Base-by-base conservation (phyloP, 2,329 filamentous ascomycete genomes). In the Sporothrix variecibatus region DNA sequence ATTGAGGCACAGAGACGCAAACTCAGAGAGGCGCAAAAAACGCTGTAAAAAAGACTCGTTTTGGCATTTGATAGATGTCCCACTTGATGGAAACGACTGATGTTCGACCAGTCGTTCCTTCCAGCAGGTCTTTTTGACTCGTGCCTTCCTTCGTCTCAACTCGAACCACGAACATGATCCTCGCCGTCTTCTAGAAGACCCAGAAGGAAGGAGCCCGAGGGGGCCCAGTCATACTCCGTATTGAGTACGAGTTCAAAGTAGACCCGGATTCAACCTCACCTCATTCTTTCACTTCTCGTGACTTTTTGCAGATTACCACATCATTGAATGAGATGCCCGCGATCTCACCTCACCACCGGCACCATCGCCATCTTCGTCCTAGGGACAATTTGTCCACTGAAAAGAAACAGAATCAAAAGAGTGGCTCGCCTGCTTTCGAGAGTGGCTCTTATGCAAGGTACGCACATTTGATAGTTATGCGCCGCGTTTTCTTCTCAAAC, bases 21-120 rank as follows among this genome's bases (percentile, higher is more conserved):
- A 56, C 1, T 15, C 28, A 56, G 12, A 23, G 51, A 28, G n/a
- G 51, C 51, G n/a, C 26, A 28, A 56, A 26, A 56, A n/a, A 56
- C n/a, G 51, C 51, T 56, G n/a, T 56, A 26, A 56, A 26, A 28
- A 7, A 9, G 60, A 7, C 38, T 38, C 58, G 8, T 20, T 31
- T 34, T 60, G 28, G 7, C 43, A 0, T 20, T 20, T 15, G 4
- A 15, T 20, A 15, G 15, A 49, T 26, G 20, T 26, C 23, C 20
- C 2, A 40, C 34, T 64, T 64, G n/a, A 9, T 64, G 8, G 11
- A 6, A 26, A 8, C 11, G 20, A 60, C 26, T 43, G 60, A 65
- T 43, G 60, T 65, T 40, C 60, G 60, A 65, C 60, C 34, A 65
- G 60, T 65, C 60, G 60, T 43, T 65, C 60, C 60, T 65, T 65